phyloP scores from a whole-genome alignment of 2,329 filamentous ascomycete genomes.

The Sclerotinia minor region DNA sequence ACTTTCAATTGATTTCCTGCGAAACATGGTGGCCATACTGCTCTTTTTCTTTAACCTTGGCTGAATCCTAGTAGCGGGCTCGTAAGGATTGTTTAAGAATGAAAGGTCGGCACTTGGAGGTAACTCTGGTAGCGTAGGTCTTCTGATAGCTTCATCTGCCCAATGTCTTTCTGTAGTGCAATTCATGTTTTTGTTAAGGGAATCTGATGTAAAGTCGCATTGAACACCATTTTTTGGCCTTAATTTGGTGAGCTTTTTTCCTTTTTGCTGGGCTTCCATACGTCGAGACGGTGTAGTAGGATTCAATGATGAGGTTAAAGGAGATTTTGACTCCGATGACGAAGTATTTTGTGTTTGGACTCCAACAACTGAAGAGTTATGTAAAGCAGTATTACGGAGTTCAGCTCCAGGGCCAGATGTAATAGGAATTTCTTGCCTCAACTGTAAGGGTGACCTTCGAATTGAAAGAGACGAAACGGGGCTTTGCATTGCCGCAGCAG shows the following conservation, averaged over 20 bases:
- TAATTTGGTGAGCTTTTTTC: neutral
- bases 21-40: neutral
- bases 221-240: neutral
- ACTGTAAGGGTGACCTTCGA: neutral
- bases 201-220: neutral
- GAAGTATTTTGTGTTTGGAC: neutral
- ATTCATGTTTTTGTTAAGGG: neutral
- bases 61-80: neutral
- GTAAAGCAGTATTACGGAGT: slow-evolving; percentile 6
- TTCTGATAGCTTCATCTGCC: neutral
- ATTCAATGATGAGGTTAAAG: neutral
- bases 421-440: slow-evolving; percentile 2
- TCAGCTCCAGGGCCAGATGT: neutral
- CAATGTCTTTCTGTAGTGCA: too few species aligned
- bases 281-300: neutral
- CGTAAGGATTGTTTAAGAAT: slow-evolving; percentile 22
- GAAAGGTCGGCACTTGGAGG: slow-evolving; percentile 6
- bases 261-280: neutral
- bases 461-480: neutral
- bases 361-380: neutral
- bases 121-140: neutral
- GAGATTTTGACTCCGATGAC: neutral
- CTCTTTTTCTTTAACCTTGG: slow-evolving; percentile 3
- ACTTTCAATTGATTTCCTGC: slow-evolving; percentile 10
- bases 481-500: neutral